Evolutionary conservation across 352 stramenopile genomes (phyloP).

Genomic region (Globisporangium viniferum): DNA sequence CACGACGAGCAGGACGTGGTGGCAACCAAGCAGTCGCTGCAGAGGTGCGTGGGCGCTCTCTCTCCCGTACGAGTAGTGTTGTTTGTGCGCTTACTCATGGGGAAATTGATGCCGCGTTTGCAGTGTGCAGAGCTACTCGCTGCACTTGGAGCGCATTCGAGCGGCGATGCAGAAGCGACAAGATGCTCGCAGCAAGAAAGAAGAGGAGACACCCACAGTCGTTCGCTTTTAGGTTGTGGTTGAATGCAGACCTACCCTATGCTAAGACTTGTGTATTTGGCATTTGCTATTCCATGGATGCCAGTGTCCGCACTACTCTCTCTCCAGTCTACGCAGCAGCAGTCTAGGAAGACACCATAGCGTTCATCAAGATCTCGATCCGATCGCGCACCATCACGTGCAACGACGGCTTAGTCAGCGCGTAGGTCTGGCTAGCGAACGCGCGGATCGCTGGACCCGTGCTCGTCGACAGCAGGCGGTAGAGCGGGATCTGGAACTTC

Average conservation of each 20-base stretch:
- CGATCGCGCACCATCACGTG: conserved; percentile 80
- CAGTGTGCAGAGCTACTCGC: conserved; percentile 34
- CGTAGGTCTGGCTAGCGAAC: conserved; percentile 49
- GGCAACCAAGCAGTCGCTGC: neutral
- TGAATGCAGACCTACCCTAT: neutral
- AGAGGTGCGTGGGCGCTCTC: neutral
- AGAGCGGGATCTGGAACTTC: conserved; percentile 78
- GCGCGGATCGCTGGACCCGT: conserved; percentile 30
- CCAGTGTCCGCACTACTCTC: neutral
- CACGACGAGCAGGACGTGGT: neutral
- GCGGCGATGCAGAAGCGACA: conserved; percentile 21
- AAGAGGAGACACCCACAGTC: neutral
- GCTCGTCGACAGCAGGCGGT: conserved; percentile 51
- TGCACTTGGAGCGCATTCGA: conserved; percentile 32
- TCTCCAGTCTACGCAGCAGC: neutral
- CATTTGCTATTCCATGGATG: neutral
- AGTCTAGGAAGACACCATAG: conserved; percentile 13
- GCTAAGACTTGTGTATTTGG: neutral
- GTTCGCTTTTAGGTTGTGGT: neutral
- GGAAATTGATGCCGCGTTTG: neutral
- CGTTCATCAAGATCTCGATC: conserved; percentile 48
- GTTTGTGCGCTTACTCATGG: neutral
- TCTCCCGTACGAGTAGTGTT: neutral
- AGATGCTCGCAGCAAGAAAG: neutral
- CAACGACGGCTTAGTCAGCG: conserved; percentile 37